Evolutionary conservation across 2,329 filamentous ascomycete genomes (phyloP).

Genomic region (Trichoderma sp.): DNA sequence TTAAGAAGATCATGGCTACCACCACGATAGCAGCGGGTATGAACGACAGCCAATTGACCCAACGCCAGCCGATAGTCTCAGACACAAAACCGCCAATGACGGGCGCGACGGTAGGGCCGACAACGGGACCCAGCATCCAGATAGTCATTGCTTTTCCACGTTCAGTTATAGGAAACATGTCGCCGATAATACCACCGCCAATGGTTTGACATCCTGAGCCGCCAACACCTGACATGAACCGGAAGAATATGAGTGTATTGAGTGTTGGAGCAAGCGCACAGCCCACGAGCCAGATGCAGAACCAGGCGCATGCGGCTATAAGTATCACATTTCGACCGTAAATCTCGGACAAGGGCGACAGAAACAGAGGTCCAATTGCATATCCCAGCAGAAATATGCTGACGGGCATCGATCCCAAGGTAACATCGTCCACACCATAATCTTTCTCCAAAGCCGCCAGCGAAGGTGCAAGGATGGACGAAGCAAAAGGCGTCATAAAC

Average conservation of each 20-base stretch:
- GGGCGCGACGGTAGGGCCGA: constrained; percentile 53
- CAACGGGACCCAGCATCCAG: constrained; percentile 60
- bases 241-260: constrained; percentile 57
- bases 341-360: constrained; percentile 63
- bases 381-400: constrained; percentile 15
- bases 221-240: constrained; percentile 60
- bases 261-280: constrained; percentile 62
- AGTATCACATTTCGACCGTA: constrained; percentile 63
- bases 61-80: constrained; percentile 53
- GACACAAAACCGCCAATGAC: constrained; percentile 53
- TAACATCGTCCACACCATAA: not conserved
- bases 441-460: not conserved
- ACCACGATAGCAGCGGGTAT: constrained; percentile 29
- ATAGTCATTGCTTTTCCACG: constrained; percentile 52
- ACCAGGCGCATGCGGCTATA: constrained; percentile 58
- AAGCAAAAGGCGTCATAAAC: constrained; percentile 13
- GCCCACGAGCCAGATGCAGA: constrained; percentile 64
- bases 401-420: not conserved
- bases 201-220: constrained; percentile 57
- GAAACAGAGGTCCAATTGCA: constrained; percentile 51
- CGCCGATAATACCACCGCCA: constrained; percentile 57
- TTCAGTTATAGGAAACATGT: constrained; percentile 51
- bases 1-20: constrained; percentile 4
- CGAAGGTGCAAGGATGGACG: constrained; percentile 5
- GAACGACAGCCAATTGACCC: constrained; percentile 44